A percentile compares a stretch with the other conserved stretches of the same genome.
Evolutionary conservation across 2,329 filamentous ascomycete genomes (phyloP).

Genomic region (Shiraia sp.): DNA sequence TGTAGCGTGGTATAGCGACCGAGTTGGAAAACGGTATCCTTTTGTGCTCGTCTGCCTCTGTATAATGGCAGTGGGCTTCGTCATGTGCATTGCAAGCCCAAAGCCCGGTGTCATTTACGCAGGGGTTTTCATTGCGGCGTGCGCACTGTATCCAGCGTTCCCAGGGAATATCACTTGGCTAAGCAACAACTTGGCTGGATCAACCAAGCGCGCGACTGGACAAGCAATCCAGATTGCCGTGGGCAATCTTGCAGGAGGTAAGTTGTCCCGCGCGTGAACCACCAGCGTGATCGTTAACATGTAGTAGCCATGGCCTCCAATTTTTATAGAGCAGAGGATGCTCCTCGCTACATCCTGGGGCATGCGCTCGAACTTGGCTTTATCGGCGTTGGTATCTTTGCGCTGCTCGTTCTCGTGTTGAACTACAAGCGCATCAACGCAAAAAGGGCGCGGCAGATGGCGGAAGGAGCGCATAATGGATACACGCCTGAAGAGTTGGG

Average conservation of each 20-base stretch:
- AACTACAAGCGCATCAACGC: conserved; percentile 64
- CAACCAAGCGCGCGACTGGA: conserved; percentile 56
- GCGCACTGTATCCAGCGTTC: conserved; percentile 44
- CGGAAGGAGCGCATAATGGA: conserved; percentile 40
- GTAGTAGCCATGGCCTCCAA: conserved; percentile 68
- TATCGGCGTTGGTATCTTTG: conserved; percentile 51
- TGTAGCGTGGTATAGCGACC: conserved; percentile 38
- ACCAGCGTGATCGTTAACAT: conserved; percentile 8
- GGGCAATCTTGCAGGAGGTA: conserved; percentile 50
- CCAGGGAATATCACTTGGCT: conserved; percentile 54
- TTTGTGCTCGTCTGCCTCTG: conserved; percentile 40
- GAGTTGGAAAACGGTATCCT: conserved; percentile 35
- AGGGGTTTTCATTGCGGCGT: conserved; percentile 44
- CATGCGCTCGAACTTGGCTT: conserved; percentile 58
- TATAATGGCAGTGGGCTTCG: conserved; percentile 42
- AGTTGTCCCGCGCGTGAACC: not conserved
- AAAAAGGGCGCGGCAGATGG: conserved; percentile 50
- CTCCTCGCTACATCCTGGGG: conserved; percentile 55
- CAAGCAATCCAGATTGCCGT: conserved; percentile 55
- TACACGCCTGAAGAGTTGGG: conserved; percentile 60
- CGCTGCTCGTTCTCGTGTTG: conserved; percentile 50
- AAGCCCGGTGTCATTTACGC: conserved; percentile 43
- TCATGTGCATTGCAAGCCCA: conserved; percentile 41
- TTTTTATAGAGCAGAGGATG: conserved; percentile 63
- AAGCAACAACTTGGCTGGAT: conserved; percentile 57